phyloP scores from a whole-genome alignment of 1,284 basidiomycete genomes.

The Coniferiporia sulphurascens region DNA sequence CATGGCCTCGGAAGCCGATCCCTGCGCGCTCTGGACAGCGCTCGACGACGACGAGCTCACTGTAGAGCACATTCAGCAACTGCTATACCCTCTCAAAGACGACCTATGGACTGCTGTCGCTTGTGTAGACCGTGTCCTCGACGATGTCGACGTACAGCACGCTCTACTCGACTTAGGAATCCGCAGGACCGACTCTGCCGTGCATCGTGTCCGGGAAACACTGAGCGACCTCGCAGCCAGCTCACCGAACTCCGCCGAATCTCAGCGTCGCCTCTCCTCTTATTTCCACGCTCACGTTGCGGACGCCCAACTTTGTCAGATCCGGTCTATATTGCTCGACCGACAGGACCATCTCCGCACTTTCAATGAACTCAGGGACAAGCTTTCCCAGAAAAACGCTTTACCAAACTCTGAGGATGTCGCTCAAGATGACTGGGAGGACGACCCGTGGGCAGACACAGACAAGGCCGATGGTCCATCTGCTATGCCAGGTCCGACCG shows the following conservation, averaged over 20 bases:
- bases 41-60: slow-evolving; percentile 54
- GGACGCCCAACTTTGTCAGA: slow-evolving; percentile 58
- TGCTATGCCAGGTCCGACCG: slow-evolving; percentile 17
- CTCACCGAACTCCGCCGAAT: neutral
- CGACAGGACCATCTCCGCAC: slow-evolving; percentile 65
- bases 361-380: slow-evolving; percentile 54
- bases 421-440: slow-evolving; percentile 62
- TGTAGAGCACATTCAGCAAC: slow-evolving; percentile 38
- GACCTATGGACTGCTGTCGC: slow-evolving; percentile 74
- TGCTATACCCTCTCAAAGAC: slow-evolving; percentile 51
- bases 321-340: slow-evolving; percentile 57
- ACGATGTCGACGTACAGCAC: slow-evolving; percentile 51
- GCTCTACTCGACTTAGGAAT: slow-evolving; percentile 59
- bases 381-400: slow-evolving; percentile 28
- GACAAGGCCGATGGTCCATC: slow-evolving; percentile 22
- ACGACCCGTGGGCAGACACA: slow-evolving; percentile 72
- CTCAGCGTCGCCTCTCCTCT: slow-evolving; percentile 30
- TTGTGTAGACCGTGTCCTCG: slow-evolving; percentile 61
- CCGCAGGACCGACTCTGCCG: slow-evolving; percentile 45
- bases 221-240: slow-evolving; percentile 20
- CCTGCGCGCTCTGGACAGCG: slow-evolving; percentile 49
- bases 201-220: slow-evolving; percentile 43
- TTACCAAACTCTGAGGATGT: slow-evolving; percentile 27
- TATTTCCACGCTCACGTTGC: slow-evolving; percentile 49
- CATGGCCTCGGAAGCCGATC: slow-evolving; percentile 11